These are phyloP conservation scores for Coniochaeta sp. DNA, from an alignment of 2,329 filamentous ascomycete genomes.

Conservation along the genomic window DNA sequence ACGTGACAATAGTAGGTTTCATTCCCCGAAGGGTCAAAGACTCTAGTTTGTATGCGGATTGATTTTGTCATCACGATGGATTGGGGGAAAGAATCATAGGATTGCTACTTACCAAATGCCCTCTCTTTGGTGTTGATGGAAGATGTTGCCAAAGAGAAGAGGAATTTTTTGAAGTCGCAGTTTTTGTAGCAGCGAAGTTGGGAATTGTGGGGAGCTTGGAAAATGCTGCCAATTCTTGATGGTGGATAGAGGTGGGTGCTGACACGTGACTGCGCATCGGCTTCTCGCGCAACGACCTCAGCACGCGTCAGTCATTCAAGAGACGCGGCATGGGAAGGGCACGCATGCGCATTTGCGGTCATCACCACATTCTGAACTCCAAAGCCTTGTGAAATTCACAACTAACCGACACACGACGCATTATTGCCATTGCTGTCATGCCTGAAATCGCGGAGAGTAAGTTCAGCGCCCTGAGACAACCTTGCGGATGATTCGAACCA, in stretches of 20 bases:
- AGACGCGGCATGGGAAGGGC: neutral
- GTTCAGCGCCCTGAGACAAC: slow-evolving; percentile 4
- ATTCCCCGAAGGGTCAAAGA: slow-evolving; percentile 80
- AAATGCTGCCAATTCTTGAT: neutral
- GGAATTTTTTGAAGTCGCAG: slow-evolving; percentile 13
- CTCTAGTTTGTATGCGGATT: slow-evolving; percentile 86
- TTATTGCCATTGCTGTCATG: slow-evolving; percentile 43
- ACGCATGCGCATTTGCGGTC: too few relatives aligned
- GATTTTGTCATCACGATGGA: slow-evolving; percentile 67
- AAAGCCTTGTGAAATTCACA: too few relatives aligned
- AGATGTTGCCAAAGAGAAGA: slow-evolving; percentile 11
- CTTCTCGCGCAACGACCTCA: neutral
- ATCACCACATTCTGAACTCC: too few relatives aligned
- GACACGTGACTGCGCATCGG: neutral
- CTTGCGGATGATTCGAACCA: neutral
- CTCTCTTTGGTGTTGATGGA: slow-evolving; percentile 3
- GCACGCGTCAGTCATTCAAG: neutral
- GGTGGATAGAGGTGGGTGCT: neutral
- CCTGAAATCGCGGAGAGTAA: slow-evolving; percentile 56
- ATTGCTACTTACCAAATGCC: slow-evolving; percentile 16
- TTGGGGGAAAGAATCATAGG: slow-evolving; percentile 3
- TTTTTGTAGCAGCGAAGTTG: slow-evolving; percentile 16
- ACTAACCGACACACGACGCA: too few relatives aligned
- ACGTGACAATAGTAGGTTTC: slow-evolving; percentile 83
- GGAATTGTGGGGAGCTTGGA: slow-evolving; percentile 8